Conservation (phyloP, 148 eudicot genomes). For the Camellia japonica region DNA sequence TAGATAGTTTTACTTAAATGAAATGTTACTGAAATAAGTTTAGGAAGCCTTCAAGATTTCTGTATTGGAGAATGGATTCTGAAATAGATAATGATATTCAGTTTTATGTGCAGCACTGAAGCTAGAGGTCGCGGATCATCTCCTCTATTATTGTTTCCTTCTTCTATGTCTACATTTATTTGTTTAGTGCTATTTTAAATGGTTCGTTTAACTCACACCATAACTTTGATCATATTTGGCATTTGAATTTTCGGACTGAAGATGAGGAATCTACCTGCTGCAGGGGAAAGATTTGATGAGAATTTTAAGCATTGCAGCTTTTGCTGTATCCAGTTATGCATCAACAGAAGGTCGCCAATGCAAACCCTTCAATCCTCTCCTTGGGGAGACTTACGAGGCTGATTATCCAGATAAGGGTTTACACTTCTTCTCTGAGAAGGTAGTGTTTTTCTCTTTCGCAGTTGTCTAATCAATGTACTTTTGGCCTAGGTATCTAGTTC, state of each 20-base stretch:
- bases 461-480: not conserved
- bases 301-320: not conserved
- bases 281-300: not conserved
- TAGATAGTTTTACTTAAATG: too few relatives aligned
- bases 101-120: too few relatives aligned
- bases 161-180: not conserved
- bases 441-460: slow-evolving; percentile 21
- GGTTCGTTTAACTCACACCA: too few relatives aligned
- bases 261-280: not conserved
- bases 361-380: not conserved
- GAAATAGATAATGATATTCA: too few relatives aligned
- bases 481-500: not conserved
- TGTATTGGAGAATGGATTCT: too few relatives aligned
- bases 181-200: too few relatives aligned
- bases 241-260: not conserved
- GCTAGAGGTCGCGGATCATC: too few relatives aligned
- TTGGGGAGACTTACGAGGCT: not conserved
- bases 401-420: not conserved
- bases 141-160: too few relatives aligned
- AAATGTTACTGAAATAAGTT: too few relatives aligned
- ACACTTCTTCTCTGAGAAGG: slow-evolving; percentile 94
- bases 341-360: not conserved
- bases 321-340: not conserved
- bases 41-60: too few relatives aligned
- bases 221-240: not conserved